These are phyloP conservation scores for Pythium monospermum DNA, from an alignment of 352 stramenopile genomes.

Conservation along the genomic window DNA sequence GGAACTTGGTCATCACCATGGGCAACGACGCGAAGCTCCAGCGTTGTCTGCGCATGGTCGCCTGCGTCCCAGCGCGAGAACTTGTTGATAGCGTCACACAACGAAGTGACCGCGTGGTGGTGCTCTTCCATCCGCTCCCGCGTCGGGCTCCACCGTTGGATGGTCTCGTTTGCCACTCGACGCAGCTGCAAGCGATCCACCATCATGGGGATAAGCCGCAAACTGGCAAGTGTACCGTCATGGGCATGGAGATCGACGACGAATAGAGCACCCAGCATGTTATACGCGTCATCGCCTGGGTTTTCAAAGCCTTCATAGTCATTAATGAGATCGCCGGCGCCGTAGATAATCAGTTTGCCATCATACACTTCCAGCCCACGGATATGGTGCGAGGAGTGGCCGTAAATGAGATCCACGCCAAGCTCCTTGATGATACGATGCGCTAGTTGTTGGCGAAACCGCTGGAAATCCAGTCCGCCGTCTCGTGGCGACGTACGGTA, in stretches of 20 bases:
- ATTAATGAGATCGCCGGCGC: slow-evolving; percentile 39
- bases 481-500: slow-evolving; percentile 8
- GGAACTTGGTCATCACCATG: slow-evolving; percentile 11
- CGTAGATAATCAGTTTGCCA: slow-evolving; percentile 45
- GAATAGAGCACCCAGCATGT: slow-evolving; percentile 29
- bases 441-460: slow-evolving; percentile 23
- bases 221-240: slow-evolving; percentile 15
- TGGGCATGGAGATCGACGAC: slow-evolving; percentile 23
- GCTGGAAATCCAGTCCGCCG: slow-evolving; percentile 20
- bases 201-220: slow-evolving; percentile 32
- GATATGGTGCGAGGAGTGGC: slow-evolving; percentile 46
- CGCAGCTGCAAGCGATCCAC: slow-evolving; percentile 31
- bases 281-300: slow-evolving; percentile 30
- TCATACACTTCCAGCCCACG: slow-evolving; percentile 35
- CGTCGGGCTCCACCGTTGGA: slow-evolving; percentile 10
- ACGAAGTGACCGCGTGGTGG: slow-evolving; percentile 4
- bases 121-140: slow-evolving; percentile 6
- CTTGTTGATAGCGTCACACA: slow-evolving; percentile 20
- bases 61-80: slow-evolving; percentile 10
- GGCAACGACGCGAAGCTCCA: slow-evolving; percentile 21
- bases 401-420: slow-evolving; percentile 37
- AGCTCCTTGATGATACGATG: slow-evolving; percentile 31
- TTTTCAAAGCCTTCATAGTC: slow-evolving; percentile 47
- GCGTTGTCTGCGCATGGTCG: background rate
- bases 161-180: slow-evolving; percentile 15